These are phyloP conservation scores for Harringtonia aguacate DNA, from an alignment of 2,329 filamentous ascomycete species.

Conservation along the genomic window DNA sequence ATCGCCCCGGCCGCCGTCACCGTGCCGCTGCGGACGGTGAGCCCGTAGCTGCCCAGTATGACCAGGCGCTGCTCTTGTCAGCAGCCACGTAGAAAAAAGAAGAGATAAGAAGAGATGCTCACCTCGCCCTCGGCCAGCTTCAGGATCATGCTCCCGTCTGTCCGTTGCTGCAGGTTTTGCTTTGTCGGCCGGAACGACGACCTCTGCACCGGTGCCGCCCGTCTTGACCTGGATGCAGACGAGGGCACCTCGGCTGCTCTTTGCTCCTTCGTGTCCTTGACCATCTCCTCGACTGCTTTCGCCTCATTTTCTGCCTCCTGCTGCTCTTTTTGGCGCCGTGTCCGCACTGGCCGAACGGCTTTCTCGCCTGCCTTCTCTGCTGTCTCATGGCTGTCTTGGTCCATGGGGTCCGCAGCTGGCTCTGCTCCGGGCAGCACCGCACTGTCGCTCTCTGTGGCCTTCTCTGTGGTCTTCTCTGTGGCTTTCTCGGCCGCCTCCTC, in stretches of 20 bases:
- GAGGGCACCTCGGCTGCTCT: background rate
- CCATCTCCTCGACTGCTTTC: background rate
- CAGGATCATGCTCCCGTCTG: slow-evolving; percentile 29
- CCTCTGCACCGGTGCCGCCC: slow-evolving; percentile 19
- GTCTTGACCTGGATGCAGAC: background rate
- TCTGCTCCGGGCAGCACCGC: too few species aligned
- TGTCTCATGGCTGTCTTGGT: too few species aligned
- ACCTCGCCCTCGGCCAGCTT: slow-evolving; percentile 40
- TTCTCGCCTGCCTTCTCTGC: too few species aligned
- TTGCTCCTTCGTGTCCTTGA: background rate
- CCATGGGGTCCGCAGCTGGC: too few species aligned
- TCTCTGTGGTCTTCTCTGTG: background rate
- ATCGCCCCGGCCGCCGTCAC: slow-evolving; percentile 56
- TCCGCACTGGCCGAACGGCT: background rate
- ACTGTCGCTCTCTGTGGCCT: background rate
- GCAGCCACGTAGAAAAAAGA: too few species aligned
- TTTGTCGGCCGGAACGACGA: slow-evolving; percentile 35
- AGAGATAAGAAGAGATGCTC: slow-evolving; percentile 4
- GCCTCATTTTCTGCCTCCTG: background rate
- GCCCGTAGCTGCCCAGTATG: slow-evolving; percentile 56
- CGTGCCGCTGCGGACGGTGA: slow-evolving; percentile 50
- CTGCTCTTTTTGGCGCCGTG: background rate
- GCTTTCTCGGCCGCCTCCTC: background rate
- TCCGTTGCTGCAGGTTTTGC: slow-evolving; percentile 28
- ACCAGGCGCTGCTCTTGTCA: slow-evolving; percentile 40